These are phyloP conservation scores for Colletotrichum somersetense DNA, from an alignment of 2,329 filamentous ascomycete species.

Conservation along the genomic window DNA sequence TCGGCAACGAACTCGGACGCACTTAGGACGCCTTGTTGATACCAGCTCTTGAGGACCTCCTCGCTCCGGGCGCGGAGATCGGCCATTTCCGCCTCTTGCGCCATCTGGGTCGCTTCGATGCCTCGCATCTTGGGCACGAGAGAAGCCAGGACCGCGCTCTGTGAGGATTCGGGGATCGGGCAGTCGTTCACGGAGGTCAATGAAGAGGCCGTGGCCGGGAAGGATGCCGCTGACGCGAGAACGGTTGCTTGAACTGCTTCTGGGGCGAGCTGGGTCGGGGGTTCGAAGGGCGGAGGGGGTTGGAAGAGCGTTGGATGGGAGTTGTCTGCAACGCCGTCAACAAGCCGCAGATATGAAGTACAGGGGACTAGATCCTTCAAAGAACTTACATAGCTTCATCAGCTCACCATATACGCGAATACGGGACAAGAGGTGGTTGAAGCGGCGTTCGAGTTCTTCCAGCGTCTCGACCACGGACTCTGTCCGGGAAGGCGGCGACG, in stretches of 20 bases:
- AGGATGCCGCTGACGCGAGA: slow-evolving; percentile 68
- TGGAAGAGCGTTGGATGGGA: slow-evolving; percentile 68
- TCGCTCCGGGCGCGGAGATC: slow-evolving; percentile 75
- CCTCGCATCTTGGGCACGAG: slow-evolving; percentile 73
- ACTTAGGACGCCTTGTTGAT: slow-evolving; percentile 77
- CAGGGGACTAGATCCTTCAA: too few relatives aligned
- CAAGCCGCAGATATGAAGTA: neutral
- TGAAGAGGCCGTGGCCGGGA: slow-evolving; percentile 67
- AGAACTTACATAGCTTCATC: slow-evolving; percentile 68
- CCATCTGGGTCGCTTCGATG: slow-evolving; percentile 69
- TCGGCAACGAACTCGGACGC: slow-evolving; percentile 78
- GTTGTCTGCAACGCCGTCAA: slow-evolving; percentile 57
- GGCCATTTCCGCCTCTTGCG: slow-evolving; percentile 72
- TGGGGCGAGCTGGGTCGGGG: slow-evolving; percentile 64
- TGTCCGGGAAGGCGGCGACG: slow-evolving; percentile 51
- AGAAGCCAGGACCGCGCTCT: slow-evolving; percentile 68
- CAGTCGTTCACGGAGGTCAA: slow-evolving; percentile 69
- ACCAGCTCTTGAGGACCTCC: slow-evolving; percentile 75
- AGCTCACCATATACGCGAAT: slow-evolving; percentile 71
- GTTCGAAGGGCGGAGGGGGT: slow-evolving; percentile 57
- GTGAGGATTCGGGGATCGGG: slow-evolving; percentile 66
- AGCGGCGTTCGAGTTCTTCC: slow-evolving; percentile 66
- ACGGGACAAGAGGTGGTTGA: slow-evolving; percentile 62
- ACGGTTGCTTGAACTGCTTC: slow-evolving; percentile 67
- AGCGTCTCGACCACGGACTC: slow-evolving; percentile 59